Evolutionary conservation across 495 filamentous ascomycete genomes (phyloP).

Genomic region (Tuber microsphaerosporum): DNA sequence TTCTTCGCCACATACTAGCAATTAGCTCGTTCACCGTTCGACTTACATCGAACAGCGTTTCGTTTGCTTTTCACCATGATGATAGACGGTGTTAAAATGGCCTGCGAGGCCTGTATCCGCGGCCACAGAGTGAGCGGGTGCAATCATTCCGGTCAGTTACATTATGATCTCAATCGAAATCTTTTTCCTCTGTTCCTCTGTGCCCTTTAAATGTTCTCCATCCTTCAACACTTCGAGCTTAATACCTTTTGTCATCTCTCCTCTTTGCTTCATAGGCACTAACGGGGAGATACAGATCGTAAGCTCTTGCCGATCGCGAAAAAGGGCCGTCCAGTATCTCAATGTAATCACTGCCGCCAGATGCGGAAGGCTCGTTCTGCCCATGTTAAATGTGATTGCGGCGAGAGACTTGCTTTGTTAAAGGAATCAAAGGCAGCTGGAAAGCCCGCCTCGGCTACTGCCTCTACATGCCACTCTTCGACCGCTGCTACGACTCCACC

Average conservation of each 20-base stretch:
- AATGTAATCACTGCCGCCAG: constrained; percentile 93
- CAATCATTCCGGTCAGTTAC: constrained; percentile 72
- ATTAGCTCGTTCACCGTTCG: constrained; percentile 36
- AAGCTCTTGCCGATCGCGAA: constrained; percentile 94
- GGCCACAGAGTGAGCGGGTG: constrained; percentile 92
- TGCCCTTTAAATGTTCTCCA: constrained; percentile 17
- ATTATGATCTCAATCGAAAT: constrained; percentile 23
- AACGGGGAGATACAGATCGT: constrained; percentile 57
- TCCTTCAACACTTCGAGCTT: background rate
- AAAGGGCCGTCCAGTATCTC: constrained; percentile 95
- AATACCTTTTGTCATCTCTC: constrained; percentile 8
- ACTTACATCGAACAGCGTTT: constrained; percentile 34
- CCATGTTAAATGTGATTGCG: constrained; percentile 95
- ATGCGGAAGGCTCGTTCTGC: constrained; percentile 95
- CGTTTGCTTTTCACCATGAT: constrained; percentile 38
- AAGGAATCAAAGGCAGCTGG: constrained; percentile 39
- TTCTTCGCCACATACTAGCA: constrained; percentile 28
- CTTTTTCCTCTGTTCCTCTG: constrained; percentile 27
- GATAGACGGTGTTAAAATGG: constrained; percentile 42
- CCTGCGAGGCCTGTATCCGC: constrained; percentile 85
- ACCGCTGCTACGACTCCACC: constrained; percentile 21
- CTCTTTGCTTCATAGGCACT: constrained; percentile 40
- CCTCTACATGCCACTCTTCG: constrained; percentile 32
- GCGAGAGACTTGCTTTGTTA: constrained; percentile 59
- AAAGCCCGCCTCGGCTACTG: constrained; percentile 25